These are phyloP conservation scores for Pythium plurisporium DNA, from an alignment of 352 stramenopile genomes.

Conservation along the genomic window DNA sequence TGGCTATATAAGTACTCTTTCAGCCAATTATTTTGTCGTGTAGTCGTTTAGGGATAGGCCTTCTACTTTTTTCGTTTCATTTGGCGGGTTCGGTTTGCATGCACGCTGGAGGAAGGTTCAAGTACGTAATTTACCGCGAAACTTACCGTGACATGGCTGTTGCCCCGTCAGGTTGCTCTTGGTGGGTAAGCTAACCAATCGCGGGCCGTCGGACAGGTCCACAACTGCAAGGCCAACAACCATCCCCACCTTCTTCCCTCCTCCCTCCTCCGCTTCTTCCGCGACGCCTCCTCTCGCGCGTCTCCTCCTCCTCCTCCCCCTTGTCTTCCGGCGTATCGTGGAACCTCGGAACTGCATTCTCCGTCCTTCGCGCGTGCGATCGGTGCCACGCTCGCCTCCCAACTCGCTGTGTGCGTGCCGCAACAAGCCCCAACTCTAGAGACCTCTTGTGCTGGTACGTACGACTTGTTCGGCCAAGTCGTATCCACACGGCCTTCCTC, in stretches of 20 bases:
- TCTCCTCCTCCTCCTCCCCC: background rate
- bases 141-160: slow-evolving; percentile 16
- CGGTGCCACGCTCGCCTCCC: background rate
- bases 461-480: background rate
- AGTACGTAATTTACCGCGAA: slow-evolving; percentile 28
- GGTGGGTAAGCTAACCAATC: slow-evolving; percentile 18
- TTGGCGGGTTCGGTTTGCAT: slow-evolving; percentile 31
- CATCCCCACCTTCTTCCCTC: background rate
- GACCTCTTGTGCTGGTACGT: slow-evolving; percentile 3
- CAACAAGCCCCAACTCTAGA: no score
- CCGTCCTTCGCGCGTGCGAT: background rate
- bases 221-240: slow-evolving; percentile 20
- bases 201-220: slow-evolving; percentile 5
- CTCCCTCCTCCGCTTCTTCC: background rate
- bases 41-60: background rate
- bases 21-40: background rate
- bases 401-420: no score
- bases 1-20: background rate
- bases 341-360: no score
- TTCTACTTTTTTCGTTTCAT: background rate
- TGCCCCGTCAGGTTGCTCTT: slow-evolving; percentile 1
- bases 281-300: background rate
- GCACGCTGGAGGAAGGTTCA: slow-evolving; percentile 27
- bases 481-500: background rate
- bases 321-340: background rate